Percentiles rank a stretch among this genome's conserved stretches.
These are phyloP conservation scores for Talaromyces liani DNA, from an alignment of 495 filamentous ascomycete genomes.

Conservation along the genomic window DNA sequence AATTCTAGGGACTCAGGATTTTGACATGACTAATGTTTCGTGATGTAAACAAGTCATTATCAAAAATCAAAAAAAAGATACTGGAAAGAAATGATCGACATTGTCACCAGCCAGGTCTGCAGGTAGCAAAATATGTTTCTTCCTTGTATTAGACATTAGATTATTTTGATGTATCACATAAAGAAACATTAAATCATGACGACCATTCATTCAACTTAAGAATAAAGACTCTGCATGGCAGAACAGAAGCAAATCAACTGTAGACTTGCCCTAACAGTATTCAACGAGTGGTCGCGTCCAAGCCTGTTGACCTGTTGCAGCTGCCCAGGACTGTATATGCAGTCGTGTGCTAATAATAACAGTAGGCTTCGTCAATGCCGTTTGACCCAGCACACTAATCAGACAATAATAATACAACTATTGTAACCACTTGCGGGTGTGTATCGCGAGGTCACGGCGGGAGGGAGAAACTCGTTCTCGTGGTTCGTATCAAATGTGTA, in stretches of 20 bases:
- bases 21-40: too few species aligned
- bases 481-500: neutral
- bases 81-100: neutral
- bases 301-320: neutral
- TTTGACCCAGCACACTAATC: neutral
- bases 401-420: neutral
- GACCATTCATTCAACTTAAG: neutral
- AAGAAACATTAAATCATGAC: neutral
- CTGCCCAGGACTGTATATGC: neutral
- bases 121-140: neutral
- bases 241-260: conserved; percentile 10
- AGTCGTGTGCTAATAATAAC: neutral
- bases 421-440: neutral
- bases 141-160: neutral
- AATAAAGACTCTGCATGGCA: conserved; percentile 9
- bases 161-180: neutral
- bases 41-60: neutral
- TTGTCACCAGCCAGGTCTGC: neutral
- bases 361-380: neutral
- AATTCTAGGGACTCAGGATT: too few species aligned
- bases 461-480: neutral
- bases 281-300: neutral
- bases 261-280: conserved; percentile 6
- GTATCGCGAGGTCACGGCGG: neutral
- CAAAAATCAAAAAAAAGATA: too few species aligned